These are phyloP conservation scores for Rostrohypoxylon terebratum DNA, from an alignment of 495 filamentous ascomycete species.

Conservation along the genomic window DNA sequence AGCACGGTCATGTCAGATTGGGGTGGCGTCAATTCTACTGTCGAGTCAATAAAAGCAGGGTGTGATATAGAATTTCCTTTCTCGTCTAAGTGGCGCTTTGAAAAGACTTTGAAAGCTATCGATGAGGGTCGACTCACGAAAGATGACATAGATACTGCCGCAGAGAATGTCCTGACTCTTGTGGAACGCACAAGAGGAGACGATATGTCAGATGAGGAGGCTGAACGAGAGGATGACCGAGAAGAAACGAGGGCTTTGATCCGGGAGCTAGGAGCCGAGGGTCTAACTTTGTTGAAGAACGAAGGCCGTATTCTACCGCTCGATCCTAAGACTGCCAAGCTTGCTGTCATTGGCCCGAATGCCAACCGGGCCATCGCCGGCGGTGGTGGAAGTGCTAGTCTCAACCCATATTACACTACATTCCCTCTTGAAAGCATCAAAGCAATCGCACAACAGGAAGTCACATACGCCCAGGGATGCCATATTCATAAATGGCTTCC, in stretches of 20 bases:
- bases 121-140: conserved; percentile 68
- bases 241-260: conserved; percentile 75
- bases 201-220: conserved; percentile 69
- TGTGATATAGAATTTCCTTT: conserved; percentile 85
- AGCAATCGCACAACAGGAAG: conserved; percentile 57
- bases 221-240: conserved; percentile 72
- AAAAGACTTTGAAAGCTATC: conserved; percentile 72
- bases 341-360: conserved; percentile 88
- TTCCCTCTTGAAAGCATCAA: conserved; percentile 68
- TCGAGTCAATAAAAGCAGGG: conserved; percentile 77
- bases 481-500: conserved; percentile 75
- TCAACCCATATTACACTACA: conserved; percentile 82
- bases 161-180: conserved; percentile 74
- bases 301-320: conserved; percentile 75
- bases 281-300: conserved; percentile 84
- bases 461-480: conserved; percentile 65
- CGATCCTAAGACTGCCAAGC: conserved; percentile 66
- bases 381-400: conserved; percentile 82
- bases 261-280: conserved; percentile 75
- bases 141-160: conserved; percentile 62
- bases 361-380: conserved; percentile 80
- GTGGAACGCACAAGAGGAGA: conserved; percentile 72
- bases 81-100: conserved; percentile 75
- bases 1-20: conserved; percentile 82
- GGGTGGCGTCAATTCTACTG: conserved; percentile 76